phyloP scores from a whole-genome alignment of 2,329 filamentous ascomycete genomes.

The Diaporthe citri region DNA sequence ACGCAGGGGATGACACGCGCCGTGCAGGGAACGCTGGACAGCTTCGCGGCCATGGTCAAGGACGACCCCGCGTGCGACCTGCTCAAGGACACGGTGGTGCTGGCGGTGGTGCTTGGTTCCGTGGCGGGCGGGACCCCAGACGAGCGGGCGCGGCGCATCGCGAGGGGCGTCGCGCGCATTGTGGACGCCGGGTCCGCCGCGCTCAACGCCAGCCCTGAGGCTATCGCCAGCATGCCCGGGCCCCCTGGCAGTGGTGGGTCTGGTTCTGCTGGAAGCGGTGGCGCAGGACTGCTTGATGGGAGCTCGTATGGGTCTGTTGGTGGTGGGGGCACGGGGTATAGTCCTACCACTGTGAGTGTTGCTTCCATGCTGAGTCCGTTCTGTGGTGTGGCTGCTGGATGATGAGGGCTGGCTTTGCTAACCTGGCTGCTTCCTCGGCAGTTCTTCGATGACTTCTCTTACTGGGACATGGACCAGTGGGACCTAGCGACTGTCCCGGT shows the following conservation, averaged over 20 bases:
- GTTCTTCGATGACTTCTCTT: constrained; percentile 39
- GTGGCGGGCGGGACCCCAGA: constrained; percentile 56
- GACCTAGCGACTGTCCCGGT: constrained; percentile 39
- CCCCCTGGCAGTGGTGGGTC: constrained; percentile 10
- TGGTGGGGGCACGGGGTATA: constrained; percentile 9
- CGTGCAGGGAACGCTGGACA: constrained; percentile 62
- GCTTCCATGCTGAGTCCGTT: neutral
- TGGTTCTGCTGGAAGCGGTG: neutral
- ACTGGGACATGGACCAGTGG: constrained; percentile 56
- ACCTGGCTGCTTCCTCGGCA: constrained; percentile 5
- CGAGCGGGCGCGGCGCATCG: constrained; percentile 57
- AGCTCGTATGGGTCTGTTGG: neutral
- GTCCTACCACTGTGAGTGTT: constrained; percentile 35
- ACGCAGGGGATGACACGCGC: constrained; percentile 55
- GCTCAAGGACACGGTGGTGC: constrained; percentile 60
- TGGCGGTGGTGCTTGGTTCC: constrained; percentile 62
- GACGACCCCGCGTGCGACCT: constrained; percentile 61
- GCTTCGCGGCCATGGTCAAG: constrained; percentile 56
- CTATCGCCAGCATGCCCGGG: constrained; percentile 46
- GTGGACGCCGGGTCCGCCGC: constrained; percentile 60
- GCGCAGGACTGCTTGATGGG: neutral
- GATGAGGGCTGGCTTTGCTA: neutral
- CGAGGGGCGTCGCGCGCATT: constrained; percentile 55
- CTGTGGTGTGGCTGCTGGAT: neutral
- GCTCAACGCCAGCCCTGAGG: constrained; percentile 57